A percentile compares a stretch with the other conserved stretches of the same genome.
These are phyloP conservation scores for Acanthochlamys bracteata DNA, from an alignment of 106 monocot species.

Conservation along the genomic window DNA sequence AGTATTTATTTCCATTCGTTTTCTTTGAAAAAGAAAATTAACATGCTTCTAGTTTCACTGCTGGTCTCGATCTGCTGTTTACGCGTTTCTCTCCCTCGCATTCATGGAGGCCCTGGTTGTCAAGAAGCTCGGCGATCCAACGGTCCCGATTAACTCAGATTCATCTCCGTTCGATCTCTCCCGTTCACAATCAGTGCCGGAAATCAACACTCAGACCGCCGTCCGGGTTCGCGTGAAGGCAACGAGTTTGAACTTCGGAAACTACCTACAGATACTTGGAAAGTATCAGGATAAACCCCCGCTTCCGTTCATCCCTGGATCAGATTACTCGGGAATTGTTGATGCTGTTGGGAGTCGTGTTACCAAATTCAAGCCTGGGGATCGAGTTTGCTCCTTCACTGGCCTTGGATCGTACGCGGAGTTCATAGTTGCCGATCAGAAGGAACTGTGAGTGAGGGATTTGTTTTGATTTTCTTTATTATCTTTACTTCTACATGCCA, in stretches of 20 bases:
- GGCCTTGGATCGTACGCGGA: slow-evolving; percentile 59
- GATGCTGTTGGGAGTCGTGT: slow-evolving; percentile 56
- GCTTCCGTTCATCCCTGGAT: slow-evolving; percentile 86
- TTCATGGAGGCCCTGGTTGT: slow-evolving; percentile 82
- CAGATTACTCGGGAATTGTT: slow-evolving; percentile 85
- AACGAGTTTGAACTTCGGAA: slow-evolving; percentile 85
- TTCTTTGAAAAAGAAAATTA: too few species aligned
- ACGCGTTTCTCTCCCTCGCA: too few species aligned
- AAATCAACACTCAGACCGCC: slow-evolving; percentile 49
- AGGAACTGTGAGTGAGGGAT: slow-evolving; percentile 54
- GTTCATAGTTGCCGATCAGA: slow-evolving; percentile 72
- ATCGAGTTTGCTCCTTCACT: slow-evolving; percentile 65
- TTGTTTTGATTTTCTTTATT: not conserved
- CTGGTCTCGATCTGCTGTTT: too few species aligned
- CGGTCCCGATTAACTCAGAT: slow-evolving; percentile 29
- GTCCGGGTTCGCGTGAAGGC: slow-evolving; percentile 64
- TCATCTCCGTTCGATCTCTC: slow-evolving; percentile 46
- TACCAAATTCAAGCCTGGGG: slow-evolving; percentile 58
- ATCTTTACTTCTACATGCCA: not conserved
- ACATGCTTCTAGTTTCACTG: too few species aligned
- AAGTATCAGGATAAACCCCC: slow-evolving; percentile 92
- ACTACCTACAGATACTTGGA: slow-evolving; percentile 85
- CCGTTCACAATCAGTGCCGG: slow-evolving; percentile 41
- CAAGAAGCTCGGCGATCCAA: slow-evolving; percentile 74
- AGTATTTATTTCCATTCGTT: too few species aligned